Evolutionary conservation across 1,284 basidiomycete genomes (phyloP).

Genomic region (Heterobasidion occidentale): DNA sequence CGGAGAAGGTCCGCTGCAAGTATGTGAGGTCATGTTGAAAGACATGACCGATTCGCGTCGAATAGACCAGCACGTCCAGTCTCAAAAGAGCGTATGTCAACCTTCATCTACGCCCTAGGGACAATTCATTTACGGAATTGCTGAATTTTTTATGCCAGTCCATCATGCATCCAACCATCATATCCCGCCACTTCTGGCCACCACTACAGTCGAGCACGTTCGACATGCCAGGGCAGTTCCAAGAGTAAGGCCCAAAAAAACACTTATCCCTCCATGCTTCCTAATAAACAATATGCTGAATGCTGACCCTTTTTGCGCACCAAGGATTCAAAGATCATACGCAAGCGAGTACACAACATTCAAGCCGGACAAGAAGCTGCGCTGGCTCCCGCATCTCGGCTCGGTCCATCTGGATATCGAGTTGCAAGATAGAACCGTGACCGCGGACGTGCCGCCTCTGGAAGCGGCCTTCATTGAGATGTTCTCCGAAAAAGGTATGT

Average conservation of each 20-base stretch:
- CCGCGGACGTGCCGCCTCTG: constrained; percentile 74
- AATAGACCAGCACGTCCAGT: constrained; percentile 78
- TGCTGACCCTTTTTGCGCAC: background rate
- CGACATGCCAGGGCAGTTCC: constrained; percentile 77
- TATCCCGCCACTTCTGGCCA: constrained; percentile 94
- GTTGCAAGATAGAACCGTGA: constrained; percentile 70
- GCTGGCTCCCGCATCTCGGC: constrained; percentile 83
- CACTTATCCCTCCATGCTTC: background rate
- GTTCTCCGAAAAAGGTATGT: constrained; percentile 63
- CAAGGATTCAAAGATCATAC: constrained; percentile 67
- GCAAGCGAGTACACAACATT: constrained; percentile 68
- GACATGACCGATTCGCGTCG: constrained; percentile 92
- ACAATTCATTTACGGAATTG: no score
- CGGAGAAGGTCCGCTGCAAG: constrained; percentile 82
- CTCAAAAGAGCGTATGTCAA: constrained; percentile 34
- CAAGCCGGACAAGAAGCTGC: constrained; percentile 86
- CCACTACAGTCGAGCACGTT: constrained; percentile 67
- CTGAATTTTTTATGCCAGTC: constrained; percentile 30
- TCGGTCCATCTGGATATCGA: constrained; percentile 74
- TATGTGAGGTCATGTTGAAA: constrained; percentile 94
- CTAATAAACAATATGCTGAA: constrained; percentile 1
- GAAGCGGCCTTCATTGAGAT: constrained; percentile 87
- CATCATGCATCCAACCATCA: constrained; percentile 78
- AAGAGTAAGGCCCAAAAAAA: constrained; percentile 41
- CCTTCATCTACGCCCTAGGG: no score